Base-by-base conservation (phyloP, 805 yeast genomes). In the Candida nemodendra region DNA sequence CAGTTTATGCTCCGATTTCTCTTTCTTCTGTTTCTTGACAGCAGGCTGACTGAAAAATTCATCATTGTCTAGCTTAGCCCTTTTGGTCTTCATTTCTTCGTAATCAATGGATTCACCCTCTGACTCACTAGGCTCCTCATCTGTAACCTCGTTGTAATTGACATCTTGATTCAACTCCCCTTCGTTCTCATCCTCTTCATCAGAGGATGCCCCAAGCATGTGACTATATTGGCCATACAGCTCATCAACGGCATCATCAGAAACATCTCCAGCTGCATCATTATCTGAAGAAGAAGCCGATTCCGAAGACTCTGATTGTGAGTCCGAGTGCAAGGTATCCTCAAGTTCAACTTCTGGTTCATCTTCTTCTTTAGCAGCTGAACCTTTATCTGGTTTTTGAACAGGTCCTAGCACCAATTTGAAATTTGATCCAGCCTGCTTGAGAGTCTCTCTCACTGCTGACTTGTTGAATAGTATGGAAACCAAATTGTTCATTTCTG, bases 61-160 rank as follows among this genome's bases (percentile, higher is more conserved):
- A 37, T 68, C 73, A n/a, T 61, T 51, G 12, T 35, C 54, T 12
- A 58, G 32, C 27, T 48, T 30, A 25, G 32, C 33, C 41, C 44
- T 71, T 47, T 79, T 76, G 31, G 63, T 59, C 58, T 74, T 80
- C 52, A 78, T 65, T 32, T 69, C 70, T 42, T 83, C 81, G 61
- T 77, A 79, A 36, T 48, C 43, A 4, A 18, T 17, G 3, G 45
- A 47, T 3, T 24, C 38, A 9, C 39, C 39, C 12, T 44, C 52
- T n/a, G 22, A 13, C 11, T 58, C 73, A 28, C 76, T 66, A 18
- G 77, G 73, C 44, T 80, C 86, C 44, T 77, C 81, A 54, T 83
- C 90, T 0, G 89, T 81, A 4, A 79, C 70, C 51, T 76, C 76
- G 51, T 76, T 77, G 51, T 81, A 76, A 49, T 78, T 62, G 5